Conservation (phyloP, 305 asterid species). For the Euphrasia arctica region DNA sequence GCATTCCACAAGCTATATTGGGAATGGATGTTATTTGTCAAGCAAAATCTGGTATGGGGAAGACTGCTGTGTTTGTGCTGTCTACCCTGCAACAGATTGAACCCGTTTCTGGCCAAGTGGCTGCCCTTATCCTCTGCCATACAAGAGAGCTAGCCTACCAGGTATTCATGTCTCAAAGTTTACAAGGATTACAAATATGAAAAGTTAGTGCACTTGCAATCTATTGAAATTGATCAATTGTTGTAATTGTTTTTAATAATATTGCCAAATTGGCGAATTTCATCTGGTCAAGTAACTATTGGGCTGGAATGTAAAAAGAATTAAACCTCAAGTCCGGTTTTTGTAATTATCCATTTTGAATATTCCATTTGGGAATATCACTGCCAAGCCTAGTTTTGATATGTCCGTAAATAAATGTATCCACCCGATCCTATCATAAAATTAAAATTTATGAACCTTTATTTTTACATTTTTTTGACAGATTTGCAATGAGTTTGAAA, state of each 20-base stretch:
- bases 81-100: conserved; percentile 84
- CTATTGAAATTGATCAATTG: not conserved
- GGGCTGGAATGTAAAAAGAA: not conserved
- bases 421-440: not conserved
- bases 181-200: not conserved
- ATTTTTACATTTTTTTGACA: conserved; percentile 18
- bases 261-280: not conserved
- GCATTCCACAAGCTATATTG: conserved; percentile 92
- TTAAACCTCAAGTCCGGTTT: not conserved
- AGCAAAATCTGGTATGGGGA: conserved; percentile 98
- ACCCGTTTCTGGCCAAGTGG: conserved; percentile 80
- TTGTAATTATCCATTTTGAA: not conserved
- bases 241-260: not conserved
- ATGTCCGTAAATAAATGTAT: not conserved
- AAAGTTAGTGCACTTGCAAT: not conserved
- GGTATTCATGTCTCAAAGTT: conserved; percentile 32
- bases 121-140: conserved; percentile 36
- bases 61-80: conserved; percentile 86
- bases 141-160: conserved; percentile 84
- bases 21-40: conserved; percentile 98
- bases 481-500: conserved; percentile 67
- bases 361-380: not conserved
- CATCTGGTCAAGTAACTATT: not conserved
- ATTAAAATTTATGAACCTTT: not conserved
- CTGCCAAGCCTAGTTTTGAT: not conserved